Base-by-base conservation (phyloP, 108 stramenopile genomes). In the Cyclotella baltica region DNA sequence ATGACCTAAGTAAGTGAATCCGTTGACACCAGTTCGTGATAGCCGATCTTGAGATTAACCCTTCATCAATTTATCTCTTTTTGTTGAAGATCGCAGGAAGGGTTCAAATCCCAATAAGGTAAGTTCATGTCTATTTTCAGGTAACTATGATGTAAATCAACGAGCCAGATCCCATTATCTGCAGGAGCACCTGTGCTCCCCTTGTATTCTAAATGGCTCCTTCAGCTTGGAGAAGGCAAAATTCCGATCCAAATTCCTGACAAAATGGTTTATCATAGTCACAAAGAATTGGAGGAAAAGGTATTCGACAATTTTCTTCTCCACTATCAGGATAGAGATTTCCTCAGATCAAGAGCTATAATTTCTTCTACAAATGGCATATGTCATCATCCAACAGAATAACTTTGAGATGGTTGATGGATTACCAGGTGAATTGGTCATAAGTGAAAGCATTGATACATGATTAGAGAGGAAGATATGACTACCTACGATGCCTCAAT, bases 281-380 rank as follows among this genome's bases (percentile, higher is more conserved):
- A 16, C 29, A 5, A 56, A 16, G 52, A 75, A 31, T 30, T 65
- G 6, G 36, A 66, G 35, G 51, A 75, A 3, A 55, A 52, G 19
- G 63, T 75, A 3, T 65, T 61, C 34, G 40, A 52, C 19, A 43
- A 75, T 53, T 75, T 75, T 52, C 2, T 0, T 28, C 30, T 3
- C 0, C 22, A 65, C 28, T 65, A 52, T 36, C 31, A 18, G 6
- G 33, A 75, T 22, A 11, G 4, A 48, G 16, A 56, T 25, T 75
- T 65, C 29, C 62, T 65, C 3, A 3, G 22, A n/a, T 4, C 13
- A 19, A 8, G 72, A 18, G 48, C 63, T 19, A 75, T 75, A 20
- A 53, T 75, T 30, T 51, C 73, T 13, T 40, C 31, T n/a, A 75
- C 73, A 27, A 75, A 75, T 58, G 50, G 65, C n/a, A n/a, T n/a